Conservation (phyloP, 257 asterid species). For the Solanum microdontum region DNA sequence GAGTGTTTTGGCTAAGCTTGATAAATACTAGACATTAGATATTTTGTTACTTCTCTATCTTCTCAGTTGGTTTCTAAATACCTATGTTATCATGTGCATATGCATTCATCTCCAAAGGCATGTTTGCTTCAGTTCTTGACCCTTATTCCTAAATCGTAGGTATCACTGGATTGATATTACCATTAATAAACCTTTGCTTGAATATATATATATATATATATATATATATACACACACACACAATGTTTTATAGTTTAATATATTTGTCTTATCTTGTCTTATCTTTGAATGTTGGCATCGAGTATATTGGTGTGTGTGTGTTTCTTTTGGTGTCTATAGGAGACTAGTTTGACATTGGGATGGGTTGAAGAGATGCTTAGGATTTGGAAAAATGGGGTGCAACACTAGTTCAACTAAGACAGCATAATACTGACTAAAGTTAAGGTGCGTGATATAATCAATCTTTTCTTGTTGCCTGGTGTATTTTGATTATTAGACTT, state of each 20-base stretch:
- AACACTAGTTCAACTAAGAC: not conserved
- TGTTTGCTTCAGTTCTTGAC: not conserved
- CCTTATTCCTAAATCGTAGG: not conserved
- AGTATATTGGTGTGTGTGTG: not conserved
- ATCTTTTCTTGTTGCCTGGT: not conserved
- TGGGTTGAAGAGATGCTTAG: not conserved
- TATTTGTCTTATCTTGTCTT: not conserved
- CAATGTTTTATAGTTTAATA: not conserved
- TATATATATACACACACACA: too few species aligned
- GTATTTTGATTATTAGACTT: not conserved
- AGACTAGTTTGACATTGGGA: not conserved
- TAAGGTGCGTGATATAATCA: not conserved
- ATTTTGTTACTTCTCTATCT: too few species aligned
- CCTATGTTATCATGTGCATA: not conserved
- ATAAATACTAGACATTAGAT: not conserved
- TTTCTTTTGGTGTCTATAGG: not conserved
- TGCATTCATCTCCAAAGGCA: not conserved
- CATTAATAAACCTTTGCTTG: too few species aligned
- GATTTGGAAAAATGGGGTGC: not conserved
- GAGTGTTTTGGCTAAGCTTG: not conserved
- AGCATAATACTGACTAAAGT: not conserved
- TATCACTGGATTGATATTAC: too few species aligned
- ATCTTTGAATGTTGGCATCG: not conserved
- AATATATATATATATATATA: too few species aligned
- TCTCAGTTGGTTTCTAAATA: too few species aligned